phyloP scores from a whole-genome alignment of 2,329 filamentous ascomycete species.

The Aureobasidium sp. region DNA sequence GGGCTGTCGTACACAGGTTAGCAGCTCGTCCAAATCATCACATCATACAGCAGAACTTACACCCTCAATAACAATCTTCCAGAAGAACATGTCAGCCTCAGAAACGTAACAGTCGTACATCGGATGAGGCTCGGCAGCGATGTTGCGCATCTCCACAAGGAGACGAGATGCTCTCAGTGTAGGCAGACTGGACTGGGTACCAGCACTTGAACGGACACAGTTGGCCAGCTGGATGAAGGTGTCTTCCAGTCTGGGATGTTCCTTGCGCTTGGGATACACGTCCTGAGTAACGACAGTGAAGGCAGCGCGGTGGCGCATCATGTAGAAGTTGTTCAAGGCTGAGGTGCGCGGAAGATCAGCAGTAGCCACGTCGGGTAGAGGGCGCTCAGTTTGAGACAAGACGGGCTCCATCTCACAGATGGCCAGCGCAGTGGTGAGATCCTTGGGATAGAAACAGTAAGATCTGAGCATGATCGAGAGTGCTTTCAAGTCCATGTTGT shows the following conservation, averaged over 20 bases:
- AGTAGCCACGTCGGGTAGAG: constrained; percentile 14
- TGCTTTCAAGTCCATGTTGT: constrained; percentile 22
- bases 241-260: constrained; percentile 26
- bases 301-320: background rate
- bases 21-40: background rate
- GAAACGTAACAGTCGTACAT: constrained; percentile 33
- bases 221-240: constrained; percentile 22
- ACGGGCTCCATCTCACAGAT: constrained; percentile 33
- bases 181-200: background rate
- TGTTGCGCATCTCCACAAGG: constrained; percentile 28
- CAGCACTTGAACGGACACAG: background rate
- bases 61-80: constrained; percentile 33
- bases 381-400: constrained; percentile 27
- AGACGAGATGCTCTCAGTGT: constrained; percentile 22
- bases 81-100: constrained; percentile 32
- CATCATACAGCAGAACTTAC: background rate
- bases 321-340: constrained; percentile 14
- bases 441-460: constrained; percentile 29
- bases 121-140: constrained; percentile 23
- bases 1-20: constrained; percentile 15
- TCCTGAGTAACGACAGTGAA: constrained; percentile 23
- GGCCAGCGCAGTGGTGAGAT: constrained; percentile 27
- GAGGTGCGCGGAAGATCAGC: background rate
- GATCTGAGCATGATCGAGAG: constrained; percentile 27
- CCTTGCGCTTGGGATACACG: constrained; percentile 25